These are phyloP conservation scores for Proliferodiscus dingleyae DNA, from an alignment of 2,329 filamentous ascomycete genomes.

Conservation along the genomic window DNA sequence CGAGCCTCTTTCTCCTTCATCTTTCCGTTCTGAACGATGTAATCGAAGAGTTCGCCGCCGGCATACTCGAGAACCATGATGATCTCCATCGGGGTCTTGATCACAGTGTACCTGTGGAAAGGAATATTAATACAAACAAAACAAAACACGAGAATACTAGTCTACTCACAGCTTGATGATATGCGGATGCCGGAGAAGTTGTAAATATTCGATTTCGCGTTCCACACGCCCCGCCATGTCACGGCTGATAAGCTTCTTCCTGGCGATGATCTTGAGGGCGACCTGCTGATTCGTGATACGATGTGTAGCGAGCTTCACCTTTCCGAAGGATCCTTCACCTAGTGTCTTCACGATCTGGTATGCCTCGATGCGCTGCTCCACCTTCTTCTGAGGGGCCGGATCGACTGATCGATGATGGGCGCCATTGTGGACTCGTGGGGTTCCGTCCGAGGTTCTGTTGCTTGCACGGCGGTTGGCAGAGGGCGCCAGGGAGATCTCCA, in stretches of 20 bases:
- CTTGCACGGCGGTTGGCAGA: slow-evolving; percentile 54
- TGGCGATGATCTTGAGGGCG: slow-evolving; percentile 93
- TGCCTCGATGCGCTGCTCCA: slow-evolving; percentile 81
- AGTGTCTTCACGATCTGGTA: slow-evolving; percentile 88
- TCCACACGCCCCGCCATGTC: slow-evolving; percentile 98
- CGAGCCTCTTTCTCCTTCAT: slow-evolving; percentile 90
- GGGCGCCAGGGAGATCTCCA: slow-evolving; percentile 69
- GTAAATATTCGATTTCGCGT: slow-evolving; percentile 95
- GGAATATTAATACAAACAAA: slow-evolving; percentile 24
- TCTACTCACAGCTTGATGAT: slow-evolving; percentile 90
- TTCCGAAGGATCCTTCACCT: slow-evolving; percentile 95
- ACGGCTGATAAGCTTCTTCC: slow-evolving; percentile 91
- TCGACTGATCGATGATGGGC: slow-evolving; percentile 17
- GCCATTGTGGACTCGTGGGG: slow-evolving; percentile 23
- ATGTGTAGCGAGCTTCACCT: slow-evolving; percentile 95
- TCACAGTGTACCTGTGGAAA: slow-evolving; percentile 75
- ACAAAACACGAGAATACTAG: slow-evolving; percentile 17
- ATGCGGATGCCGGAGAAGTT: slow-evolving; percentile 90
- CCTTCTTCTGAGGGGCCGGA: slow-evolving; percentile 41
- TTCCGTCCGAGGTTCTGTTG: slow-evolving; percentile 32
- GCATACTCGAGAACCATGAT: slow-evolving; percentile 99
- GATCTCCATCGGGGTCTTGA: slow-evolving; percentile 89
- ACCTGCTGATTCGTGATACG: slow-evolving; percentile 91
- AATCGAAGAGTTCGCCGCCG: slow-evolving; percentile 94
- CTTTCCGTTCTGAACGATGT: slow-evolving; percentile 89